Evolutionary conservation across 257 asterid genomes (phyloP).

Genomic region (Mentha longifolia): DNA sequence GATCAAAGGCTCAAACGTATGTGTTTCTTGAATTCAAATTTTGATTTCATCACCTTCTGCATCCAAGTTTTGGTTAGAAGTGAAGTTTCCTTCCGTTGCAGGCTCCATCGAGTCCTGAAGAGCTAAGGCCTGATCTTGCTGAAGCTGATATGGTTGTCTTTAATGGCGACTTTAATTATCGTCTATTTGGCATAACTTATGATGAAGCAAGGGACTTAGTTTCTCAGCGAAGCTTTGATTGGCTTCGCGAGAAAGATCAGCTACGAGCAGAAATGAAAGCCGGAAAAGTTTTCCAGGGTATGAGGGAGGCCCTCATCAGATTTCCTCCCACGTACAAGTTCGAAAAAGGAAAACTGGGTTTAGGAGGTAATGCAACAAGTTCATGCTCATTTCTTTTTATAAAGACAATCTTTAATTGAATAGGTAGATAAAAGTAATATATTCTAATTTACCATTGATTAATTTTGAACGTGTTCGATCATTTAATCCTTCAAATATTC

Average conservation of each 20-base stretch:
- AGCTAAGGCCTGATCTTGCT: constrained; percentile 76
- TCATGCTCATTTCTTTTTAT: background rate
- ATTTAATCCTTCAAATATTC: background rate
- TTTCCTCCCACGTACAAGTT: constrained; percentile 97
- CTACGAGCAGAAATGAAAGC: constrained; percentile 85
- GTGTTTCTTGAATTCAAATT: constrained; percentile 2
- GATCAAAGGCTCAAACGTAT: constrained; percentile 69
- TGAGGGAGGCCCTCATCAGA: constrained; percentile 82
- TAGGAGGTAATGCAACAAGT: constrained; percentile 66
- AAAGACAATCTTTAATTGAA: background rate
- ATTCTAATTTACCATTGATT: too few relatives aligned
- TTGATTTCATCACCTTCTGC: background rate
- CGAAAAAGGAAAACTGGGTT: constrained; percentile 88
- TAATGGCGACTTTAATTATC: constrained; percentile 89
- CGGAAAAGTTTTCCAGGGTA: constrained; percentile 94
- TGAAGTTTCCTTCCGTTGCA: constrained; percentile 30
- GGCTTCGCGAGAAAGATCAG: constrained; percentile 98
- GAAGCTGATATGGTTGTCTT: constrained; percentile 82
- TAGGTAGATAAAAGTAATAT: background rate
- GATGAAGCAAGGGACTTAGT: constrained; percentile 95
- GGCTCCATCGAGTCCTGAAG: constrained; percentile 57
- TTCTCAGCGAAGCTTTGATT: constrained; percentile 90
- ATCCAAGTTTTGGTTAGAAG: constrained; percentile 1
- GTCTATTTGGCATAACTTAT: constrained; percentile 87
- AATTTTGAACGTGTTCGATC: background rate